Percentiles rank a stretch among this genome's conserved stretches.
These are phyloP conservation scores for Dactylorhiza incarnata DNA, from an alignment of 106 monocot species.

Conservation along the genomic window DNA sequence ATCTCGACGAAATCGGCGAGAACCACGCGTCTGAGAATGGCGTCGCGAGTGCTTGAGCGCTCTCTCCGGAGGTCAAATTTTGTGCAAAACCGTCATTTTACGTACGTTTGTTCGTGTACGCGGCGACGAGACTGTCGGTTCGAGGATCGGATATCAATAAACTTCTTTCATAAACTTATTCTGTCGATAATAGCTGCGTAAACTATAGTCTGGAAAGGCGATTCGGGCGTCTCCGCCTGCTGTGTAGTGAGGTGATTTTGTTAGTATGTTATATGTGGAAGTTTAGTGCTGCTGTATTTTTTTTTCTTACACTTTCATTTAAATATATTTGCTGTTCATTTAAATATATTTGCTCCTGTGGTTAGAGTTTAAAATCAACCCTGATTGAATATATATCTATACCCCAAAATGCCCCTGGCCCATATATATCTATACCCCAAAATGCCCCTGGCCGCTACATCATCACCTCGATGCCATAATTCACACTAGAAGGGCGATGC, in stretches of 20 bases:
- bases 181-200: not conserved
- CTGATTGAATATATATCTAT: too few relatives aligned
- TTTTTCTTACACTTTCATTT: not conserved
- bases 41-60: not conserved
- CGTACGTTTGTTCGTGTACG: not conserved
- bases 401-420: too few relatives aligned
- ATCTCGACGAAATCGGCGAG: not conserved
- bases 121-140: not conserved
- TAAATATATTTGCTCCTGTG: too few relatives aligned
- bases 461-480: too few relatives aligned
- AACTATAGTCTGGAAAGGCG: not conserved
- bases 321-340: not conserved
- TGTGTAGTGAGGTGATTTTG: not conserved
- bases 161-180: not conserved
- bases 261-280: not conserved
- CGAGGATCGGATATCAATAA: not conserved
- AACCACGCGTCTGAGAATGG: conserved; percentile 3
- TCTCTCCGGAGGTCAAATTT: conserved; percentile 1
- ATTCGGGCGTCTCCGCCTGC: not conserved
- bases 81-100: not conserved
- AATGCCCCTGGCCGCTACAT: too few relatives aligned
- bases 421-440: not conserved
- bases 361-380: too few relatives aligned
- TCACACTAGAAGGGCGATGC: too few relatives aligned
- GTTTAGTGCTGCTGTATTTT: not conserved